phyloP scores from a whole-genome alignment of 768 basidiomycete genomes.

The Trametes punicea region DNA sequence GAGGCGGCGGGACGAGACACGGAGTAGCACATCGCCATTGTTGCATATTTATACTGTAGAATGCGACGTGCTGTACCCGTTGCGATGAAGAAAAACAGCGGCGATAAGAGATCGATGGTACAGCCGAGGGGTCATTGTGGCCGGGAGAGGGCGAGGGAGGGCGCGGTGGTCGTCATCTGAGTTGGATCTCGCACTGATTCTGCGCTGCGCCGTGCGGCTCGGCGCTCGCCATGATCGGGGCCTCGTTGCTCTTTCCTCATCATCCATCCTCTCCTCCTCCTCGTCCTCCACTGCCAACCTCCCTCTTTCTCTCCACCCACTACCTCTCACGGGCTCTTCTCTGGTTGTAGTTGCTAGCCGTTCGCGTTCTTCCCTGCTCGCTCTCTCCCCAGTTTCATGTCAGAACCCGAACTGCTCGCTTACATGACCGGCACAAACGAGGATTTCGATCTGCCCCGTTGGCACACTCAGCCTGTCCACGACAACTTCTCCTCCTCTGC shows the following conservation, averaged over 20 bases:
- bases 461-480: constrained; percentile 45
- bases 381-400: constrained; percentile 43
- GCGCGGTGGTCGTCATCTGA: constrained; percentile 1
- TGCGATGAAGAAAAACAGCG: neutral
- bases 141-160: neutral
- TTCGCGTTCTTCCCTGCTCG: neutral
- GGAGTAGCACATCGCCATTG: neutral
- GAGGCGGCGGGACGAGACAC: constrained; percentile 17
- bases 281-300: constrained; percentile 19
- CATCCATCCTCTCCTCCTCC: constrained; percentile 18
- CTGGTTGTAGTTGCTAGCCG: neutral
- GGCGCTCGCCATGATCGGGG: constrained; percentile 24
- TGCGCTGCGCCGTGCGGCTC: constrained; percentile 18
- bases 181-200: constrained; percentile 16
- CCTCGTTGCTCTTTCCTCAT: constrained; percentile 20
- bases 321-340: constrained; percentile 8
- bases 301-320: constrained; percentile 12
- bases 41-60: neutral
- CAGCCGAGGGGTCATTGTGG: neutral
- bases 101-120: neutral
- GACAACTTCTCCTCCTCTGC: constrained; percentile 55
- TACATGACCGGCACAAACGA: constrained; percentile 79
- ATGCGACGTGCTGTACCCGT: neutral
- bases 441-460: constrained; percentile 69
- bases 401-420: constrained; percentile 63